Percentiles rank a stretch among this genome's conserved stretches.
Conservation (phyloP, 306 rosid species). For the Crotalaria pallida region DNA sequence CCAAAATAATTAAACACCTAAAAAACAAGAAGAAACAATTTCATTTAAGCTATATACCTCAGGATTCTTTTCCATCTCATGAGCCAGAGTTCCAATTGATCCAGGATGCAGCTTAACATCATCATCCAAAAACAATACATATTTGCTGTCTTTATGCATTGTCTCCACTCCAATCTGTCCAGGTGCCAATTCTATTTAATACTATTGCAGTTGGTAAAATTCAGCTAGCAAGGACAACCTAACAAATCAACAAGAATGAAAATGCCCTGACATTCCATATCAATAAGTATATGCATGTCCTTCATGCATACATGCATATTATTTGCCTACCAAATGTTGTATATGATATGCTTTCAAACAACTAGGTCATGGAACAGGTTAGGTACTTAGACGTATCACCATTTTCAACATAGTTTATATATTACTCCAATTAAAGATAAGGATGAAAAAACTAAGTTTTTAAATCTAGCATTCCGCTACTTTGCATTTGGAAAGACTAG, state of each 20-base stretch:
- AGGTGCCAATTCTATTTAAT: constrained; percentile 15
- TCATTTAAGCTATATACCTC: constrained; percentile 38
- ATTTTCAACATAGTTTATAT: not conserved
- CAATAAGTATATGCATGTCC: not conserved
- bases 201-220: constrained; percentile 1
- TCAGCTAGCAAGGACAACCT: not conserved
- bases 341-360: not conserved
- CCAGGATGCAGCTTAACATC: constrained; percentile 98
- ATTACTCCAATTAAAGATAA: not conserved
- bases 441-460: not conserved
- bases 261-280: constrained; percentile 10
- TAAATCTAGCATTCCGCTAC: not conserved
- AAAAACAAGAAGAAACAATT: not conserved
- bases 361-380: constrained; percentile 13
- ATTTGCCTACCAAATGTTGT: not conserved
- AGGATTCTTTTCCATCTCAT: constrained; percentile 90
- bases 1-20: constrained; percentile 11
- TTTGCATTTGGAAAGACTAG: constrained; percentile 16
- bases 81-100: constrained; percentile 75
- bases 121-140: constrained; percentile 88
- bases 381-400: not conserved
- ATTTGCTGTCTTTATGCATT: constrained; percentile 83
- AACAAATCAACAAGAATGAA: constrained; percentile 7
- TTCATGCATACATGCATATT: constrained; percentile 4
- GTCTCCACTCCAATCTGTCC: constrained; percentile 86